Conservation (phyloP, 1,284 basidiomycete genomes). For the Ceraceosorus bombacis region DNA sequence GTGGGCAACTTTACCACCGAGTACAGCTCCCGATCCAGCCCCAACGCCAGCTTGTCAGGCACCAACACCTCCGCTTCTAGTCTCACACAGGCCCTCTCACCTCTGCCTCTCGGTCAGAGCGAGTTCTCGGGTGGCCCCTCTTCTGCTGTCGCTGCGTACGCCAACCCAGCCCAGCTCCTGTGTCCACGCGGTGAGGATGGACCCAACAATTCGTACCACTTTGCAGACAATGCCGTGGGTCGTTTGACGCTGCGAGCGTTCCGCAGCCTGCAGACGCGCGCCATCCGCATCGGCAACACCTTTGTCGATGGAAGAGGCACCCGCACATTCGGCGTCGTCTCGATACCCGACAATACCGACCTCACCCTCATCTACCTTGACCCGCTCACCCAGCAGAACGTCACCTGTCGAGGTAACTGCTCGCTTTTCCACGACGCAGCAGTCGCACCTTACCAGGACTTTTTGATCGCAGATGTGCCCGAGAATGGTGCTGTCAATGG, state of each 20-base stretch:
- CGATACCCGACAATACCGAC: slow-evolving; percentile 78
- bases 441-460: slow-evolving; percentile 72
- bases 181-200: slow-evolving; percentile 77
- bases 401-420: slow-evolving; percentile 50
- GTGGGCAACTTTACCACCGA: slow-evolving; percentile 65
- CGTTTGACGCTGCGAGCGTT: slow-evolving; percentile 67
- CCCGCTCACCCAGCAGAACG: slow-evolving; percentile 64
- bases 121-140: slow-evolving; percentile 67
- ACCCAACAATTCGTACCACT: slow-evolving; percentile 73
- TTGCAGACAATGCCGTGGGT: slow-evolving; percentile 63
- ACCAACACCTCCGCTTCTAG: slow-evolving; percentile 54
- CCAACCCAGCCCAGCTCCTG: slow-evolving; percentile 65
- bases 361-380: slow-evolving; percentile 71
- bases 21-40: slow-evolving; percentile 49
- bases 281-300: slow-evolving; percentile 83
- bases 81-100: slow-evolving; percentile 41
- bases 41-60: slow-evolving; percentile 21
- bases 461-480: slow-evolving; percentile 58
- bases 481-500: slow-evolving; percentile 42
- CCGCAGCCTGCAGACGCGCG: slow-evolving; percentile 63
- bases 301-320: slow-evolving; percentile 72
- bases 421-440: slow-evolving; percentile 52
- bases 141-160: slow-evolving; percentile 60
- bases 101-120: slow-evolving; percentile 51
- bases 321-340: slow-evolving; percentile 65